Conservation (phyloP, 768 basidiomycete genomes). For the Cyathus striatus region DNA sequence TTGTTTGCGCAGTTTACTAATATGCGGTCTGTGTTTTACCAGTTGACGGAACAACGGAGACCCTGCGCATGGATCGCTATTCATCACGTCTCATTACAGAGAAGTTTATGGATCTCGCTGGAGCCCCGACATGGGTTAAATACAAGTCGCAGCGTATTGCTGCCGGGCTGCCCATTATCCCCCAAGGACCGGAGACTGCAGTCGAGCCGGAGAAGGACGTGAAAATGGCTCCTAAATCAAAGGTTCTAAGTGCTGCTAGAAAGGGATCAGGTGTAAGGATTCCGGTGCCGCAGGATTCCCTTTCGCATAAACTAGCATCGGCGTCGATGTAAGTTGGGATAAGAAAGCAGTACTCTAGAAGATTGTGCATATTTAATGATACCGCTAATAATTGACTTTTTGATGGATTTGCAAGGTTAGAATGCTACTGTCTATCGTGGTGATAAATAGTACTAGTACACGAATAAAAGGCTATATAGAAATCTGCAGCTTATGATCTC, state of each 20-base stretch:
- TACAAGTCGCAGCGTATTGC: conserved; percentile 44
- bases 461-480: too few species aligned
- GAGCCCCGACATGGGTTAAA: conserved; percentile 52
- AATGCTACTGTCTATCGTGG: too few species aligned
- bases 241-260: neutral
- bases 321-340: too few species aligned
- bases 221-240: conserved; percentile 4
- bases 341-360: too few species aligned
- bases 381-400: too few species aligned
- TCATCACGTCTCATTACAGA: conserved; percentile 64
- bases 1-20: neutral
- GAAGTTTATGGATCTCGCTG: conserved; percentile 67
- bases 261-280: too few species aligned
- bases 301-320: too few species aligned
- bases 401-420: too few species aligned
- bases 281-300: too few species aligned
- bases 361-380: too few species aligned
- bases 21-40: neutral
- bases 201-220: conserved; percentile 8
- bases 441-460: too few species aligned
- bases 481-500: too few species aligned
- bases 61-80: conserved; percentile 57
- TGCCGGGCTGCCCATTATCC: conserved; percentile 46
- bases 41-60: conserved; percentile 48
- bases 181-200: conserved; percentile 38